phyloP scores from a whole-genome alignment of 148 eudicot species.

The Fagopyrum tataricum region DNA sequence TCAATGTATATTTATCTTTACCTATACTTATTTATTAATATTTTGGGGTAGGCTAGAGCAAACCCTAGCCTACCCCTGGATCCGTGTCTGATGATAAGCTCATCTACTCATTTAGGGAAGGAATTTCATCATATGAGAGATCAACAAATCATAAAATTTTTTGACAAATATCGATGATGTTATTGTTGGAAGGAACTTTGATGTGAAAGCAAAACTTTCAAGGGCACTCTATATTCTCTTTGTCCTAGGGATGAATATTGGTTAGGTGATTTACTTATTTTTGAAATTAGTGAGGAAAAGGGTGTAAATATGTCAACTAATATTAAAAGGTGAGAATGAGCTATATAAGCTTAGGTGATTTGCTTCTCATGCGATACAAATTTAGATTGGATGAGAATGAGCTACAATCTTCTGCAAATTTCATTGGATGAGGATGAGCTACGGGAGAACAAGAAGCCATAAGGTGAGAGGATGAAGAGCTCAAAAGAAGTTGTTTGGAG shows the following conservation, averaged over 20 bases:
- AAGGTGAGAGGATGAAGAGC: too few relatives aligned
- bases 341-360: constrained; percentile 66
- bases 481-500: too few relatives aligned
- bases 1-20: too few relatives aligned
- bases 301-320: constrained; percentile 46
- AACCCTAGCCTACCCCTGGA: too few relatives aligned
- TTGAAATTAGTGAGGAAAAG: constrained; percentile 63
- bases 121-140: constrained; percentile 68
- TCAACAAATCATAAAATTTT: constrained; percentile 60
- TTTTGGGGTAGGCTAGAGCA: too few relatives aligned
- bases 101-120: constrained; percentile 52
- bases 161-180: constrained; percentile 47
- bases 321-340: constrained; percentile 75
- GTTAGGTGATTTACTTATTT: constrained; percentile 86
- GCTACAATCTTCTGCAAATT: too few relatives aligned
- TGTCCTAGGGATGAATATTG: constrained; percentile 90
- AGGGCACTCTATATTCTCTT: constrained; percentile 98
- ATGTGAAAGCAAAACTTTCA: constrained; percentile 53
- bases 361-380: constrained; percentile 90
- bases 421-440: too few relatives aligned
- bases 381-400: too few relatives aligned
- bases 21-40: too few relatives aligned
- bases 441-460: too few relatives aligned
- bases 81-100: too few relatives aligned
- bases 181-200: constrained; percentile 32